These are phyloP conservation scores for Verticillium longisporum DNA, from an alignment of 2,329 filamentous ascomycete species.

Conservation along the genomic window DNA sequence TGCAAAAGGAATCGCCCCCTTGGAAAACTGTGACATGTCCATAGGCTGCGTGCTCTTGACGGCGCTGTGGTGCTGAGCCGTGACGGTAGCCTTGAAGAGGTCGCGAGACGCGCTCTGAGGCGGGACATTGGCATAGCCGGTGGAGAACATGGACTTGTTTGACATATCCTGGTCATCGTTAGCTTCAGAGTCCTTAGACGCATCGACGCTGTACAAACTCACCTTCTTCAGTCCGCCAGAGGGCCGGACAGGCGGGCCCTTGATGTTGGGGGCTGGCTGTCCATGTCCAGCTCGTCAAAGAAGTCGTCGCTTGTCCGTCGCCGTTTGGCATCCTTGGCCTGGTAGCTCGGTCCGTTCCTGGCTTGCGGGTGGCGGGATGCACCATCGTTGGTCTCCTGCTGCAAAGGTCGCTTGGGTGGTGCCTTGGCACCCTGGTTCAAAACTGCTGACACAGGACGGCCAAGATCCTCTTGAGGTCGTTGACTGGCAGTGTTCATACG, in stretches of 20 bases:
- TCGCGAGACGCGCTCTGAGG: conserved; percentile 41
- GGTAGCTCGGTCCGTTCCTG: conserved; percentile 55
- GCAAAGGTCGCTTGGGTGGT: conserved; percentile 66
- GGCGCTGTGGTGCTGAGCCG: conserved; percentile 60
- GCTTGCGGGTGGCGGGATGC: conserved; percentile 37
- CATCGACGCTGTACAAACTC: conserved; percentile 16
- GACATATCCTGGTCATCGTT: conserved; percentile 43
- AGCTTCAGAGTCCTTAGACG: not conserved
- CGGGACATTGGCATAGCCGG: conserved; percentile 55
- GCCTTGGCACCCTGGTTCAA: conserved; percentile 63
- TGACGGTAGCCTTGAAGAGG: conserved; percentile 60
- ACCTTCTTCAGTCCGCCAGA: conserved; percentile 67
- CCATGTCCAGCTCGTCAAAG: conserved; percentile 55
- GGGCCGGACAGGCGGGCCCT: conserved; percentile 78
- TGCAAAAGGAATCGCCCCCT: conserved; percentile 84
- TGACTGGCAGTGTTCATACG: conserved; percentile 50
- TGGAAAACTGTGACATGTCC: conserved; percentile 83
- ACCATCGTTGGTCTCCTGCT: conserved; percentile 52
- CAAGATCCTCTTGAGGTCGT: conserved; percentile 50
- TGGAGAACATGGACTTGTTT: conserved; percentile 52
- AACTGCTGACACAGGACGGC: conserved; percentile 52
- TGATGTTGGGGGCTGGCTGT: conserved; percentile 56
- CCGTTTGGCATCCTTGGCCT: conserved; percentile 69
- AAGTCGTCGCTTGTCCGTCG: conserved; percentile 69
- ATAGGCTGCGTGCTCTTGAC: conserved; percentile 60